These are phyloP conservation scores for Davidsoniella virescens DNA, from an alignment of 2,329 filamentous ascomycete species.

Conservation along the genomic window DNA sequence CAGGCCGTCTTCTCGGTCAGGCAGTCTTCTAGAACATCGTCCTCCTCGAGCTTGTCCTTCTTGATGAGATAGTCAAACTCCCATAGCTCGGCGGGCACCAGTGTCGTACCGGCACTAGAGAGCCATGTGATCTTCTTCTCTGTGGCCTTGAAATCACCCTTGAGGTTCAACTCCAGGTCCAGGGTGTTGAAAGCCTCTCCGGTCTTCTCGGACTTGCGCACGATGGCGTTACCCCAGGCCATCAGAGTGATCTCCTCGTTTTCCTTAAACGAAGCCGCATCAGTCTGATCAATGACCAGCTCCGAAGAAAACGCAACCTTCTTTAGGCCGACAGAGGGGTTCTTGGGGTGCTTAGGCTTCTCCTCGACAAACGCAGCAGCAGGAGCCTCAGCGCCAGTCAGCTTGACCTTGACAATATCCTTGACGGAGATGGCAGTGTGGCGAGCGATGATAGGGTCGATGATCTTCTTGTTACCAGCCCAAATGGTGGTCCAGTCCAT, in stretches of 20 bases:
- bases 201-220: constrained; percentile 30
- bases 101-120: constrained; percentile 54
- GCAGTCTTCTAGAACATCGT: constrained; percentile 72
- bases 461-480: constrained; percentile 65
- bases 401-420: constrained; percentile 51
- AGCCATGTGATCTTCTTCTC: constrained; percentile 97
- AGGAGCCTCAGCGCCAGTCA: constrained; percentile 53
- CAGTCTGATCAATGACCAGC: constrained; percentile 71
- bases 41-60: constrained; percentile 76
- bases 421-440: constrained; percentile 58
- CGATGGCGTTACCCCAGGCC: constrained; percentile 75
- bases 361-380: constrained; percentile 49
- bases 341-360: constrained; percentile 80
- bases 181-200: constrained; percentile 46
- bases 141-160: constrained; percentile 87
- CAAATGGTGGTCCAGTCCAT: constrained; percentile 70
- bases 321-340: constrained; percentile 69
- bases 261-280: constrained; percentile 64
- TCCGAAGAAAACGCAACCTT: constrained; percentile 63
- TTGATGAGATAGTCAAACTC: constrained; percentile 57
- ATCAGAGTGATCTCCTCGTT: constrained; percentile 91
- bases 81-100: constrained; percentile 49
- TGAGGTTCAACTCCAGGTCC: constrained; percentile 73
- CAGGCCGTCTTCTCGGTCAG: constrained; percentile 61
- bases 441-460: constrained; percentile 59